These are phyloP conservation scores for Cucurbita moschata DNA, from an alignment of 306 rosid genomes.

Conservation along the genomic window DNA sequence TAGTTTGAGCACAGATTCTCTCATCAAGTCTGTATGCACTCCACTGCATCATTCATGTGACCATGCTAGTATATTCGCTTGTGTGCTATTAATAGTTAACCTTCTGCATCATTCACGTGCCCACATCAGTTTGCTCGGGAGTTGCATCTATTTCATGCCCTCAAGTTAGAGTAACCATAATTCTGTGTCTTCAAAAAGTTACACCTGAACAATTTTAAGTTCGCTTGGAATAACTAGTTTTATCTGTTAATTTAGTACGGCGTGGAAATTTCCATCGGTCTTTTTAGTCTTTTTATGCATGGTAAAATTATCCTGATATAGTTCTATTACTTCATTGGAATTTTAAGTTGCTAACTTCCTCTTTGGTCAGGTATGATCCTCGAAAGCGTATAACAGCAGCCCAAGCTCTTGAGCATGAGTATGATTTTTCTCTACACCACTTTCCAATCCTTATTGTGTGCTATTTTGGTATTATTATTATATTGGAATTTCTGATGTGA, in stretches of 20 bases:
- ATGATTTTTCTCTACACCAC: constrained; percentile 15
- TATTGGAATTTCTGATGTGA: background rate
- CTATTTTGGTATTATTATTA: background rate
- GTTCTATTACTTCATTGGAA: background rate
- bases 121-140: background rate
- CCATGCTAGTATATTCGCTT: background rate
- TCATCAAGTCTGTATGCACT: background rate
- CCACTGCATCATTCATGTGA: background rate
- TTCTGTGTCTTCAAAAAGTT: background rate
- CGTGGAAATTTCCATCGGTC: background rate
- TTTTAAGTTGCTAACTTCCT: background rate
- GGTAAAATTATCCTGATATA: background rate
- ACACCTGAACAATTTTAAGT: background rate
- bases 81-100: background rate
- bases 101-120: background rate
- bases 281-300: background rate
- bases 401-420: constrained; percentile 96
- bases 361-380: constrained; percentile 80
- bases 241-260: background rate
- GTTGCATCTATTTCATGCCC: background rate
- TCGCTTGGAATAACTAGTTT: background rate
- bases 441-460: background rate
- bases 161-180: background rate
- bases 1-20: background rate
- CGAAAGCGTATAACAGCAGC: constrained; percentile 80